Conservation (phyloP, 2,329 filamentous ascomycete species). For the Clathrospora elynae region DNA sequence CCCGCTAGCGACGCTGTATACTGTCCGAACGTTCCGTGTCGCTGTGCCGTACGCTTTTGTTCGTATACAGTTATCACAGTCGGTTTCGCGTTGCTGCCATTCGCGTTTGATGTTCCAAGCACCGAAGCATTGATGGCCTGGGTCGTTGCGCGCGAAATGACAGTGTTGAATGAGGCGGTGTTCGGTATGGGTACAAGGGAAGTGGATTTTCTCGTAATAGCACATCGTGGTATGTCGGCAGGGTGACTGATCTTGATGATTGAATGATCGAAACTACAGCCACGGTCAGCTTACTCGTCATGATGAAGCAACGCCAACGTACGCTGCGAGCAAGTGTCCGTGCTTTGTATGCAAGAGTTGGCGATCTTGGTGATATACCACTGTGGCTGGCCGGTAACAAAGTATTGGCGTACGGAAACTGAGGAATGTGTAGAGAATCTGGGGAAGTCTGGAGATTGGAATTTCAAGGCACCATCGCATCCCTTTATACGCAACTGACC, state of each 20-base stretch:
- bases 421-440: slow-evolving; percentile 7
- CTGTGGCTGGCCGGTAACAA: not conserved
- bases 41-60: not conserved
- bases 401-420: not conserved
- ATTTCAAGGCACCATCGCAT: not conserved
- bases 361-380: not conserved
- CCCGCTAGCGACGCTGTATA: not conserved
- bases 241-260: not conserved
- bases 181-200: slow-evolving; percentile 65
- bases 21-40: not conserved
- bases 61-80: slow-evolving; percentile 12
- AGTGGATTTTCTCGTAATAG: slow-evolving; percentile 72
- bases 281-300: not conserved
- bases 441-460: slow-evolving; percentile 13
- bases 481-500: slow-evolving; percentile 18
- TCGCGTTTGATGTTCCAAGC: slow-evolving; percentile 67
- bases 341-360: not conserved
- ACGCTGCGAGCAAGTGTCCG: not conserved
- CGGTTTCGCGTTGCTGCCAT: slow-evolving; percentile 55
- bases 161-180: slow-evolving; percentile 70
- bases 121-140: slow-evolving; percentile 69
- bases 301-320: not conserved
- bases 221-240: slow-evolving; percentile 59
- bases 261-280: not conserved
- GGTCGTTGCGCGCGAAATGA: slow-evolving; percentile 75